Evolutionary conservation across 495 filamentous ascomycete genomes (phyloP), one percentile per base, ranked within the genome.

Genomic region (Aspergillus biplanus): DNA sequence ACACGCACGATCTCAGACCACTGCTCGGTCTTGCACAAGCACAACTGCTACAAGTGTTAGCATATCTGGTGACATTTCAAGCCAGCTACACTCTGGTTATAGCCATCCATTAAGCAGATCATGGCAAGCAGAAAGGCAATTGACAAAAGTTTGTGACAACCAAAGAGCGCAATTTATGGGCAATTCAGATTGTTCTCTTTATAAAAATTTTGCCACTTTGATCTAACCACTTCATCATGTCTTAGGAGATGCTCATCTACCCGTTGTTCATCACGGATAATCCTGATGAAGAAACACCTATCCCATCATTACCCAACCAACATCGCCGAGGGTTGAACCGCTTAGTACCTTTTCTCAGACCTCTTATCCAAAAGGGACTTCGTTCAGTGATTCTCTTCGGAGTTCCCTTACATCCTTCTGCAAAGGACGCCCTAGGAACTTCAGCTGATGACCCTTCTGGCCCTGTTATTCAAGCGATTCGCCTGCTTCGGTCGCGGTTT

Each of bases 91-190:
- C 75, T 89, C 92, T 61, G 95, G 95, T 57, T 99, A 98, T 75
- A 90, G 87, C 67, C 95, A 99, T 71, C 93, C 95, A 32, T 85
- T 99, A 52, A 89, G 91, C 52, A 82, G 95, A 62, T 84, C 91
- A 71, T 99, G 95, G 95, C 95, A 99, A 72, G 91, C 95, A 9
- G 96, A 99, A 78, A 85, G 93, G 53, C 93, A 98, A 83, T 85
- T 99, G 70, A 98, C 96, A 18, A 99, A 99, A 87, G 93, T 93
- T 63, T 56, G 81, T 64, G 56, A 13, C 37, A 27, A 27, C 21
- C 21, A 27, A 27, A 27, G 21, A 27, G 1, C 21, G 21, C 21
- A 27, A 27, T 27, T 27, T 27, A 1, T 27, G 21, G 21, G 21
- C 21, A 27, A 27, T 27, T 27, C 21, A 2, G 21, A 27, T 27